Conservation (phyloP, 2,329 filamentous ascomycete genomes). For the Pseudogymnoascus sp. region DNA sequence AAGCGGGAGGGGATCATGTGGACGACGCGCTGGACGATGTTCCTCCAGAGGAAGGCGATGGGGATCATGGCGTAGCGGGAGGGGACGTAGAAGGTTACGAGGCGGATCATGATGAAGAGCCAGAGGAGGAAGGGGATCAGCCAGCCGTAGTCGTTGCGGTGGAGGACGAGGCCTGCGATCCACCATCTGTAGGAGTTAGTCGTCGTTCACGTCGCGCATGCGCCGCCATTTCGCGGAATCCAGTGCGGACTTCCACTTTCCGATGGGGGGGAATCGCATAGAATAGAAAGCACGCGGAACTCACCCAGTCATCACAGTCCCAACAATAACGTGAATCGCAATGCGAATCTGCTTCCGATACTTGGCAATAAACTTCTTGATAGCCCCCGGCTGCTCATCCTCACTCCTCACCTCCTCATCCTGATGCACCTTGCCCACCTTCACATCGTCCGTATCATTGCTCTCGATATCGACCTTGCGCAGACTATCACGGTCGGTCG, state of each 20-base stretch:
- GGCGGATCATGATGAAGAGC: conserved; percentile 63
- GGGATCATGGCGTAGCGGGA: conserved; percentile 59
- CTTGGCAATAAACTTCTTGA: not conserved
- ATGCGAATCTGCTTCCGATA: not conserved
- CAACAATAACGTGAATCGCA: not conserved
- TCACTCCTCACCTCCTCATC: not conserved
- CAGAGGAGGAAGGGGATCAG: conserved; percentile 77
- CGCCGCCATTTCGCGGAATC: not conserved
- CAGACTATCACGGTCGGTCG: not conserved
- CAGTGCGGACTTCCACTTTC: not conserved
- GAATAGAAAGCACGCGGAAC: not conserved
- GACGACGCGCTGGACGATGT: conserved; percentile 53
- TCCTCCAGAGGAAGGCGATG: conserved; percentile 60
- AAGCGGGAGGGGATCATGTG: conserved; percentile 59
- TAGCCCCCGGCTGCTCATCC: not conserved
- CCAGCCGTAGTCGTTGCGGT: conserved; percentile 70
- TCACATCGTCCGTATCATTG: not conserved
- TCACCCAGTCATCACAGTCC: not conserved
- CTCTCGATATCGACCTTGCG: not conserved
- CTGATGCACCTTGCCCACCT: not conserved
- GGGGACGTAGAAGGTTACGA: conserved; percentile 68
- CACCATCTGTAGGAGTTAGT: conserved; percentile 51
- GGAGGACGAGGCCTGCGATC: conserved; percentile 67
- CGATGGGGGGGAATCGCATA: not conserved
- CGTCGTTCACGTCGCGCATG: not conserved